phyloP scores from a whole-genome alignment of 2,329 filamentous ascomycete genomes.

The Colletotrichum sp. region DNA sequence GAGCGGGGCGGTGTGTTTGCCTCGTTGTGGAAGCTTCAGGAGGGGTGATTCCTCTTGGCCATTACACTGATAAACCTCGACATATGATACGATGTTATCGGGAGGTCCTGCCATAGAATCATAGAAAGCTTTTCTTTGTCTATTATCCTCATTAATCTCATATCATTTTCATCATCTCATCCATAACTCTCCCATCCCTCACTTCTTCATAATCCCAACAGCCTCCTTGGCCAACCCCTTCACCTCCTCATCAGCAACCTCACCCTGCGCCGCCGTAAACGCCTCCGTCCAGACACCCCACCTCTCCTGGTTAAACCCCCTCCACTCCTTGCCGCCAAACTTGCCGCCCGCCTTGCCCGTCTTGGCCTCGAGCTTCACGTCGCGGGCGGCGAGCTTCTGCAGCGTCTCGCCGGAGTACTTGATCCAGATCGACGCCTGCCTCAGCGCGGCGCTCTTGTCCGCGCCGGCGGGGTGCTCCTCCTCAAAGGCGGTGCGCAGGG shows the following conservation, averaged over 20 bases:
- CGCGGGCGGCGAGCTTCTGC: slow-evolving; percentile 15
- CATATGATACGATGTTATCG: not conserved
- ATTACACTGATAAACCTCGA: not conserved
- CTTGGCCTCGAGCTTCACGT: slow-evolving; percentile 15
- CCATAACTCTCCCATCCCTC: not conserved
- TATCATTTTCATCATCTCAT: not conserved
- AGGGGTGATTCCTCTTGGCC: not conserved
- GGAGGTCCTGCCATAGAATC: fast-evolving
- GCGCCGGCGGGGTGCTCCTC: slow-evolving; percentile 1
- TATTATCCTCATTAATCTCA: not conserved
- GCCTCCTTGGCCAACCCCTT: not conserved
- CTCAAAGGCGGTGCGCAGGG: slow-evolving; percentile 31
- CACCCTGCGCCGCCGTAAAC: slow-evolving; percentile 1
- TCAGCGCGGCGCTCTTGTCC: slow-evolving; percentile 13
- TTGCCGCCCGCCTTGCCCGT: slow-evolving; percentile 21
- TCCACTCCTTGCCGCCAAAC: slow-evolving; percentile 26
- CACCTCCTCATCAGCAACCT: not conserved
- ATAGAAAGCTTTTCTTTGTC: not conserved
- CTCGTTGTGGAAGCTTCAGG: slow-evolving; percentile 5
- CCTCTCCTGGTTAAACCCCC: slow-evolving; percentile 29
- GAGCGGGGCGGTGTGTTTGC: not conserved
- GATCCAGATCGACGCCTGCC: slow-evolving; percentile 28
- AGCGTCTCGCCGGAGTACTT: slow-evolving; percentile 20
- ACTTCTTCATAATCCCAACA: slow-evolving; percentile 3
- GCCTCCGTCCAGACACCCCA: slow-evolving; percentile 28